These are phyloP conservation scores for Isoetes engelmannii DNA, from an alignment of 83 land plant species.

Conservation along the genomic window DNA sequence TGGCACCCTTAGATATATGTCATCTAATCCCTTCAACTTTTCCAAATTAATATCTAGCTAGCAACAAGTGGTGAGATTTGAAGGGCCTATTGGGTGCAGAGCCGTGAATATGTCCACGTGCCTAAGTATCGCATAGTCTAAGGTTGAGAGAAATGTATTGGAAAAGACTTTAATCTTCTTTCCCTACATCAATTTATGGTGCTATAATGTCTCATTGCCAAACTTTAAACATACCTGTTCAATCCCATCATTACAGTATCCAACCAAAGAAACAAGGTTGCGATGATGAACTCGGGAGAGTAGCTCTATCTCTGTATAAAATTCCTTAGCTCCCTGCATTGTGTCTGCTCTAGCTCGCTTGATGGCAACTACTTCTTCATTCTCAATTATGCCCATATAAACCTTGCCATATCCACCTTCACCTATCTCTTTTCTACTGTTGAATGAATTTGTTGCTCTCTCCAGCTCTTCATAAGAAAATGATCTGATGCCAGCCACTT, in stretches of 20 bases:
- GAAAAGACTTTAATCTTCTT: too few relatives aligned
- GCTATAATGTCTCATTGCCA: too few relatives aligned
- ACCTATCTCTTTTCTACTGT: slow-evolving; percentile 8
- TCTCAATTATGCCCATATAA: slow-evolving; percentile 18
- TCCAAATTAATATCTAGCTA: too few relatives aligned
- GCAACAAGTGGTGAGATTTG: too few relatives aligned
- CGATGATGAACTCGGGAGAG: slow-evolving; percentile 28
- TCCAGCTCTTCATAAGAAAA: slow-evolving; percentile 12
- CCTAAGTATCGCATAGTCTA: too few relatives aligned
- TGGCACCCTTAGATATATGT: too few relatives aligned
- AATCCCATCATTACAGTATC: slow-evolving; percentile 25
- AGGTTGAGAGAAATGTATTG: too few relatives aligned
- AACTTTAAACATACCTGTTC: slow-evolving; percentile 11
- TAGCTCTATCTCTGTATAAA: slow-evolving; percentile 30
- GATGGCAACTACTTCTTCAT: slow-evolving; percentile 20
- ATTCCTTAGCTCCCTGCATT: slow-evolving; percentile 22
- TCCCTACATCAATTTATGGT: too few relatives aligned
- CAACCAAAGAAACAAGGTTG: slow-evolving; percentile 15
- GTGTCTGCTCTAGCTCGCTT: slow-evolving; percentile 26
- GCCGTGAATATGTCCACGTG: too few relatives aligned
- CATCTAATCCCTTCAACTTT: too few relatives aligned
- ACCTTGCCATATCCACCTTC: slow-evolving; percentile 32
- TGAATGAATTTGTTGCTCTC: slow-evolving; percentile 16
- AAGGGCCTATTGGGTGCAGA: too few relatives aligned
- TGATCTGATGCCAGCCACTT: slow-evolving; percentile 2